Percentiles rank a stretch among this genome's conserved stretches.
Evolutionary conservation across 306 rosid genomes (phyloP).

Genomic region (Pachyrhizus erosus): DNA sequence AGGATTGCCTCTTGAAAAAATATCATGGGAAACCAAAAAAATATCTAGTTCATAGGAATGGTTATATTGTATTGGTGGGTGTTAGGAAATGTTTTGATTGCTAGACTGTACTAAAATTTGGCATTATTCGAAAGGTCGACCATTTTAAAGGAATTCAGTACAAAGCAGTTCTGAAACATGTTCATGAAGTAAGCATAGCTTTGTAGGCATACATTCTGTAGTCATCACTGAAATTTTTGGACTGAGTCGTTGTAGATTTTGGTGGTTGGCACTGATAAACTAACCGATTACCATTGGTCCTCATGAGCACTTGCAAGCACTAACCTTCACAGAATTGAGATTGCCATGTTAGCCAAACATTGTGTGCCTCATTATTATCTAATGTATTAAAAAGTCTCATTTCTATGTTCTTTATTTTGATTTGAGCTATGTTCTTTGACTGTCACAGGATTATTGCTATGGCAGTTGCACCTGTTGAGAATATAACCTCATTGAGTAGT

Average conservation of each 20-base stretch:
- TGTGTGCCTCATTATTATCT: conserved; percentile 14
- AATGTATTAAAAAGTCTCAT: background rate
- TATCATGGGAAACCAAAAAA: background rate
- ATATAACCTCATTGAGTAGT: conserved; percentile 65
- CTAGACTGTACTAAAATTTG: background rate
- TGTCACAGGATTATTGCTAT: conserved; percentile 42
- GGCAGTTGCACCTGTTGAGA: conserved; percentile 63
- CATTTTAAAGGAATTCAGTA: background rate
- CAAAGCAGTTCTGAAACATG: background rate
- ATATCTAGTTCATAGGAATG: background rate
- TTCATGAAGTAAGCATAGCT: conserved; percentile 1
- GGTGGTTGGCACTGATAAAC: conserved; percentile 27
- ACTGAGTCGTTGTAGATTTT: conserved; percentile 7
- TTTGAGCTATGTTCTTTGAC: conserved; percentile 48
- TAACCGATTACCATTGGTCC: conserved; percentile 2
- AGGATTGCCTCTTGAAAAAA: background rate
- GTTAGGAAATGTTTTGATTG: conserved; percentile 5
- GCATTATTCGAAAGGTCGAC: background rate
- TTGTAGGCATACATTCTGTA: background rate
- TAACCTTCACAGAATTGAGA: conserved; percentile 5
- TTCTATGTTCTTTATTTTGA: background rate
- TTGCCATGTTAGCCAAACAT: conserved; percentile 7
- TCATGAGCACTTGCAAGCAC: background rate
- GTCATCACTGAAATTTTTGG: conserved; percentile 17
- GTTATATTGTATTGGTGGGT: conserved; percentile 8